A percentile compares a stretch with the other conserved stretches of the same genome.
phyloP scores from a whole-genome alignment of 345 rosid genomes.

The Laguncularia racemosa region DNA sequence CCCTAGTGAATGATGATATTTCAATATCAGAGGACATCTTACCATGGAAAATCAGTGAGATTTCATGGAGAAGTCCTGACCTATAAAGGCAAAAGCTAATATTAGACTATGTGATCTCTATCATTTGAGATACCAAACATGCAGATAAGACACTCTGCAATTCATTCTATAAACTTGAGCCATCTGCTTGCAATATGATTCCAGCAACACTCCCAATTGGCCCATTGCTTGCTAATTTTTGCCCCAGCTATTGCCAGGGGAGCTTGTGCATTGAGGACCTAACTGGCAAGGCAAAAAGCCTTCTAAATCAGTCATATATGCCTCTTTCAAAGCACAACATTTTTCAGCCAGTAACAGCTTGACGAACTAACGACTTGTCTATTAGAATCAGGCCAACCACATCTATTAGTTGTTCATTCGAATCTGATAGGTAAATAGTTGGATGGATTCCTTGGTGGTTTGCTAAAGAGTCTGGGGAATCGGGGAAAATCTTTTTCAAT shows the following conservation, averaged over 20 bases:
- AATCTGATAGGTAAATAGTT: background rate
- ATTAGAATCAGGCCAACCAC: constrained; percentile 15
- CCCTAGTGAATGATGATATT: background rate
- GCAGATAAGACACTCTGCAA: constrained; percentile 15
- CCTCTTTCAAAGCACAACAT: constrained; percentile 29
- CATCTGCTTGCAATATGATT: constrained; percentile 8
- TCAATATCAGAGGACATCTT: background rate
- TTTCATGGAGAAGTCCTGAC: constrained; percentile 7
- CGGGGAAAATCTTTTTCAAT: constrained; percentile 9
- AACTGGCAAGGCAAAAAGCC: constrained; percentile 36
- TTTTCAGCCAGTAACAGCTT: constrained; percentile 18
- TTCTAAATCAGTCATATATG: constrained; percentile 29
- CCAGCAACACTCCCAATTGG: constrained; percentile 23
- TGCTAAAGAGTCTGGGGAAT: constrained; percentile 7
- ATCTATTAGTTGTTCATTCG: constrained; percentile 26
- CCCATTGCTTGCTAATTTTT: constrained; percentile 12
- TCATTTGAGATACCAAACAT: background rate
- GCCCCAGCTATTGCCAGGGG: constrained; percentile 1
- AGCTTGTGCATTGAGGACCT: constrained; percentile 24
- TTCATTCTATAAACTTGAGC: constrained; percentile 21
- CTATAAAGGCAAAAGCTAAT: background rate
- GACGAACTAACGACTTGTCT: constrained; percentile 30
- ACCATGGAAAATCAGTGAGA: background rate
- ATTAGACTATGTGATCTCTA: background rate
- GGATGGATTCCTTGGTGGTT: constrained; percentile 8